Evolutionary conservation across 495 filamentous ascomycete species (phyloP).

Genomic region (Penicillium argentinense): DNA sequence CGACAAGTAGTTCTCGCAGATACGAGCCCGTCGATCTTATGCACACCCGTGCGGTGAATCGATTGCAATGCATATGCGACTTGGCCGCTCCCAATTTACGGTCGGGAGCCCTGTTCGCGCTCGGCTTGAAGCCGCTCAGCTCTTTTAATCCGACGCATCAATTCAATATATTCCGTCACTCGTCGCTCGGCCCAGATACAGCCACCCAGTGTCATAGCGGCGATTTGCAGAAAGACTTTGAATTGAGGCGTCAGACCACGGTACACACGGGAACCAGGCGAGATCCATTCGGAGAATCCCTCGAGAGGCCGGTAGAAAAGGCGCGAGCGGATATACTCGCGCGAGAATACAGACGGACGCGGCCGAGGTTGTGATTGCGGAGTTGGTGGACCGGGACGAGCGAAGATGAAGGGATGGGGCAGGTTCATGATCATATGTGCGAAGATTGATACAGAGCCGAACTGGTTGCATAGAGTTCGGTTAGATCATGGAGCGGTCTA

Average conservation of each 20-base stretch:
- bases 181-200: slow-evolving; percentile 81
- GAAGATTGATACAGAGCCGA: slow-evolving; percentile 48
- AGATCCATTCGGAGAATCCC: slow-evolving; percentile 47
- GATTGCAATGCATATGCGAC: no score
- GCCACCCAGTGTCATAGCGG: slow-evolving; percentile 79
- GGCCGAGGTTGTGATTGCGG: slow-evolving; percentile 20
- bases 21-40: not conserved
- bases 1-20: not conserved
- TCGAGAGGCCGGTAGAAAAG: slow-evolving; percentile 45
- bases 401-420: slow-evolving; percentile 48
- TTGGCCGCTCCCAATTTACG: no score
- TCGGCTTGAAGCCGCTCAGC: slow-evolving; percentile 62
- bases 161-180: slow-evolving; percentile 61
- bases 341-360: slow-evolving; percentile 36
- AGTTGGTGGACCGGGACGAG: slow-evolving; percentile 19
- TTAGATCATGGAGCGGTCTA: not conserved
- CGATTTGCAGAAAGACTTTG: slow-evolving; percentile 89
- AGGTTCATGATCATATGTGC: slow-evolving; percentile 50
- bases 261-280: slow-evolving; percentile 66
- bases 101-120: slow-evolving; percentile 39
- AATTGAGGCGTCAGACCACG: slow-evolving; percentile 83
- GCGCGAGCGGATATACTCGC: slow-evolving; percentile 35
- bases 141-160: slow-evolving; percentile 57
- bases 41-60: no score
- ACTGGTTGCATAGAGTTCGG: no score